Evolutionary conservation across 2,329 filamentous ascomycete genomes (phyloP), one percentile per base, ranked within the genome.

Genomic region (Corynespora cassiicola): DNA sequence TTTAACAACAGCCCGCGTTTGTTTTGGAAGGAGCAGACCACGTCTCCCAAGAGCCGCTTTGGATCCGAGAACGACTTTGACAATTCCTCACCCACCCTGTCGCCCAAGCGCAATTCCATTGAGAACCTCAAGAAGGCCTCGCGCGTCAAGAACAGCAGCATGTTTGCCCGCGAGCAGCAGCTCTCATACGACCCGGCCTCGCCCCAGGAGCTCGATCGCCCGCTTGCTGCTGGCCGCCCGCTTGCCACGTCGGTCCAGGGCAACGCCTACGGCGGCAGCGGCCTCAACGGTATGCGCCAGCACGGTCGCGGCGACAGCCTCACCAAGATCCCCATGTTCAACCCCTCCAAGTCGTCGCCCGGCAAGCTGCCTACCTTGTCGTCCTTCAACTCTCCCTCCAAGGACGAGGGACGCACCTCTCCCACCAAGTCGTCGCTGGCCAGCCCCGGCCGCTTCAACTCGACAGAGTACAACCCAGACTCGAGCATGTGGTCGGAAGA

Each of bases 131-230:
- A 96, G 74, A 89, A 86, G 66, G 91, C 90, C 20, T 96, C 92
- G 38, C 87, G 94, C 45, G 94, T 99, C 60, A 96, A 92, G 79
- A 97, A 96, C 75, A 96, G 92, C 79, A 95, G 86, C 73, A 96
- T 97, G 78, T 89, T 96, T 66, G 90, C 90, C 26, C 86, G 91
- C 38, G 91, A 96, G 72, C 87, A 90, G 64, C 91, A 91, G 72
- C 84, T 90, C 67, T 88, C 95, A 74, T 96, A 96, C 75, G 90
- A 96, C 68, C 90, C 91, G 18, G 80, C 86, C 39, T 82, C 83
- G 52, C 72, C 90, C 37, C 86, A 87, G 29, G 78, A 88, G 42
- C 80, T 95, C 45, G 89, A 97, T 72, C 83, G 90, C 48, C 90
- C 91, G 23, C 77, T 95, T 52, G 83, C 88, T 62, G 86, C 70